Percentiles rank a stretch among this genome's conserved stretches.
These are phyloP conservation scores for Haberlea rhodopensis DNA, from an alignment of 257 asterid genomes.

Conservation along the genomic window DNA sequence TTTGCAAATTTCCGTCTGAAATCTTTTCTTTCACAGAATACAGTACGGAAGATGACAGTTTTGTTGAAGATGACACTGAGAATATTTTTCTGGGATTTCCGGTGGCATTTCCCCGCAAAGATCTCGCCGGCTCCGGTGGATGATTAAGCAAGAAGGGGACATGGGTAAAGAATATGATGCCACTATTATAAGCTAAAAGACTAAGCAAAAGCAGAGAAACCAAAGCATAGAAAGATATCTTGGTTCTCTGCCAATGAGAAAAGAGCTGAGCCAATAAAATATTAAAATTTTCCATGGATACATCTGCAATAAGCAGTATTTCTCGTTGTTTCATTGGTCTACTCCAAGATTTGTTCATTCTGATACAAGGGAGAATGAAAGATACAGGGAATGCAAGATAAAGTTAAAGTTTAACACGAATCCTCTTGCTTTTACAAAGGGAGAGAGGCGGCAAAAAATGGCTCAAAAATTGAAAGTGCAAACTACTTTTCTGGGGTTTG, in stretches of 20 bases:
- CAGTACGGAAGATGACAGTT: constrained; percentile 29
- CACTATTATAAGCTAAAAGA: constrained; percentile 59
- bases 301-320: constrained; percentile 24
- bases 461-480: constrained; percentile 26
- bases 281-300: constrained; percentile 35
- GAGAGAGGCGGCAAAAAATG: too few species aligned
- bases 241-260: constrained; percentile 35
- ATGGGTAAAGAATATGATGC: constrained; percentile 46
- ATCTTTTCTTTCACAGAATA: constrained; percentile 37
- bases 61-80: constrained; percentile 35
- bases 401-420: neutral
- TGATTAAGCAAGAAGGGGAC: constrained; percentile 42
- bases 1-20: constrained; percentile 31
- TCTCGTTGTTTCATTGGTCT: constrained; percentile 31
- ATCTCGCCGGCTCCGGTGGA: constrained; percentile 35
- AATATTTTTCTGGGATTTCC: constrained; percentile 55
- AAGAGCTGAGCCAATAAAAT: constrained; percentile 33
- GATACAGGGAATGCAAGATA: neutral
- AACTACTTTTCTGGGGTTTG: neutral
- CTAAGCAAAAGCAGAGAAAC: constrained; percentile 43
- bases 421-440: constrained; percentile 15
- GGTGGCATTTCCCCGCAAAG: constrained; percentile 45
- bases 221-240: constrained; percentile 49
- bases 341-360: neutral
- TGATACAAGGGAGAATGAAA: constrained; percentile 13